Conservation (phyloP, 495 filamentous ascomycete species). For the Aspergillus mulundensis region DNA sequence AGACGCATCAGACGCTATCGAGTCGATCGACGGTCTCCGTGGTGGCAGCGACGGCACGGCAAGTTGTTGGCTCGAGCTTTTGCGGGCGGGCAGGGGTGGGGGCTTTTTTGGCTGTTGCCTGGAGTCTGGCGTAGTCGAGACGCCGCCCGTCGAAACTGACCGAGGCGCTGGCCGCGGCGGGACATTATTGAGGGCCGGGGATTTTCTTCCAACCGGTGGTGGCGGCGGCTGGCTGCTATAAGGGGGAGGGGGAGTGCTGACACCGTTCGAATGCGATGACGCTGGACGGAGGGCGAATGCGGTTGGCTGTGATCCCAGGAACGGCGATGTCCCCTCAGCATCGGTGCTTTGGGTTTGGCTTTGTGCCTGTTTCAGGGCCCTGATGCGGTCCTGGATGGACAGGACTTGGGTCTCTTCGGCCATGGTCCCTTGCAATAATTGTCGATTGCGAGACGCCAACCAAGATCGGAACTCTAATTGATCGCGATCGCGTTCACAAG, state of each 20-base stretch:
- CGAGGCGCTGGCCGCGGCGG: slow-evolving; percentile 19
- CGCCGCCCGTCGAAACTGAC: slow-evolving; percentile 9
- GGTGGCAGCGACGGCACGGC: slow-evolving; percentile 37
- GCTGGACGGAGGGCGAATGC: slow-evolving; percentile 33
- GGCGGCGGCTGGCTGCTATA: slow-evolving; percentile 25
- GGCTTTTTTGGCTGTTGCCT: slow-evolving; percentile 39
- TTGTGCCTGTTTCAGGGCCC: slow-evolving; percentile 54
- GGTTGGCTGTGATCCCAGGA: slow-evolving; percentile 21
- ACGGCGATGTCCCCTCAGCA: slow-evolving; percentile 20
- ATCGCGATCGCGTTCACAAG: neutral
- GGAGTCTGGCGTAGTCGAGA: slow-evolving; percentile 3
- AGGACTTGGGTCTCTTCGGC: slow-evolving; percentile 40
- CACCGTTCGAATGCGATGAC: slow-evolving; percentile 40
- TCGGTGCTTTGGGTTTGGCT: slow-evolving; percentile 29
- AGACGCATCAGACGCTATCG: slow-evolving; percentile 36
- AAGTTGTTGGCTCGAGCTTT: slow-evolving; percentile 33
- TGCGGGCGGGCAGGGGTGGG: slow-evolving; percentile 52
- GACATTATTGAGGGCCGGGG: slow-evolving; percentile 21
- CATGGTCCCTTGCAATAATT: slow-evolving; percentile 8
- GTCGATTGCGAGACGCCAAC: neutral
- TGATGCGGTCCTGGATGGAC: slow-evolving; percentile 58
- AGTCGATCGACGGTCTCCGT: slow-evolving; percentile 39
- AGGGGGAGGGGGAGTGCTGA: slow-evolving; percentile 32
- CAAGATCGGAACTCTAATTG: no score
- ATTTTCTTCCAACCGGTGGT: neutral